Conservation (phyloP, 495 filamentous ascomycete genomes). For the Platismatia glauca region DNA sequence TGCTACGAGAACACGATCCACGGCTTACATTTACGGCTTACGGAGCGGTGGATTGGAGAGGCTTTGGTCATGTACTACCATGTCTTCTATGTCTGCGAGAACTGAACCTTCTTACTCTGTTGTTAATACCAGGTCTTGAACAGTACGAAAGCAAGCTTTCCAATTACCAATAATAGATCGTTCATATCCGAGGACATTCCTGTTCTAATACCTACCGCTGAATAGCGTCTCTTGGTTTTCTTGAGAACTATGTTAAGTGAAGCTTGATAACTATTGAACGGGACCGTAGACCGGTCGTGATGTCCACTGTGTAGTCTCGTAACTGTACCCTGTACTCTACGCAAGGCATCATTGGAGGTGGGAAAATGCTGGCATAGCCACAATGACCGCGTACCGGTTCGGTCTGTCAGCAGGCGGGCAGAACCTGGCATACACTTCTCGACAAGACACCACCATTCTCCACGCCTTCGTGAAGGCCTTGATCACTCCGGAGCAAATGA, state of each 20-base stretch:
- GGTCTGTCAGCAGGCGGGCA: neutral
- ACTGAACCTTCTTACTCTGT: neutral
- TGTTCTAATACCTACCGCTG: too few species aligned
- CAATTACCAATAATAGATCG: neutral
- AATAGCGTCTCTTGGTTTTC: too few species aligned
- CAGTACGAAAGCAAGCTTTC: too few species aligned
- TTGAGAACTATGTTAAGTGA: neutral
- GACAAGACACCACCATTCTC: neutral
- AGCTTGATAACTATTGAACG: neutral
- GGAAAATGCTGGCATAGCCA: neutral
- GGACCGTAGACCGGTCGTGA: neutral
- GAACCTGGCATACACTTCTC: neutral
- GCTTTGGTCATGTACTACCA: neutral
- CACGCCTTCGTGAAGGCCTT: neutral
- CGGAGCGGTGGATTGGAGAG: neutral
- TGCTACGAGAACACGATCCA: neutral
- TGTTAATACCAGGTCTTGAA: neutral
- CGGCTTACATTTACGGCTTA: neutral
- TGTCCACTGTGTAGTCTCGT: neutral
- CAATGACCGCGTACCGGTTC: neutral
- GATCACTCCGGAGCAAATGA: neutral
- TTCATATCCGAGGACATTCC: too few species aligned
- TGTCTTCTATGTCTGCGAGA: neutral
- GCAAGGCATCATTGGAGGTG: neutral
- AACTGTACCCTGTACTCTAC: neutral